Percentiles rank a stretch among this genome's conserved stretches.
Evolutionary conservation across 768 basidiomycete species (phyloP).

Genomic region (Fibroporia radiculosa): DNA sequence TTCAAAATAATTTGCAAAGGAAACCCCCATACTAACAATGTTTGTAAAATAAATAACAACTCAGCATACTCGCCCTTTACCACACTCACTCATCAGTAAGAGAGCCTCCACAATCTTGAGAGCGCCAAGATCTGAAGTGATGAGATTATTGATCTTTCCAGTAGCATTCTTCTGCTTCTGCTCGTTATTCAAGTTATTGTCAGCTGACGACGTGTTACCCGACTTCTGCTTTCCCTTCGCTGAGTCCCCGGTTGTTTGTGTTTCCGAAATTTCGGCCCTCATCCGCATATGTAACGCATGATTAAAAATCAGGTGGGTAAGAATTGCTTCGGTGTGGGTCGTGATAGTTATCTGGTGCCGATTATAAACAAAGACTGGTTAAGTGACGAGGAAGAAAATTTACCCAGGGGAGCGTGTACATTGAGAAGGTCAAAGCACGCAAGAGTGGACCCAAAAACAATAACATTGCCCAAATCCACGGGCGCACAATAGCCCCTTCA

Average conservation of each 20-base stretch:
- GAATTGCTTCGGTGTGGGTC: conserved; percentile 42
- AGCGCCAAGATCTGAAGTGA: conserved; percentile 52
- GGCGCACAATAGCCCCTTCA: conserved; percentile 29
- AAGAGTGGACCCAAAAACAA: conserved; percentile 23
- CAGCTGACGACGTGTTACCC: conserved; percentile 20
- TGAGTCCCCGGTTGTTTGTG: conserved; percentile 6
- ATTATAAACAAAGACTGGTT: neutral
- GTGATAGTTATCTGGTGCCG: conserved; percentile 39
- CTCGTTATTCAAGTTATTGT: conserved; percentile 22
- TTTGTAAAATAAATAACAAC: neutral
- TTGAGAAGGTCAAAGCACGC: neutral
- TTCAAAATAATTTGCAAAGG: neutral
- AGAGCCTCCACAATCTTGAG: conserved; percentile 19
- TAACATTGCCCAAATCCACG: conserved; percentile 40
- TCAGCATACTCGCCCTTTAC: neutral
- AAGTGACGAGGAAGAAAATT: neutral
- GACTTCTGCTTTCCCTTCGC: conserved; percentile 15
- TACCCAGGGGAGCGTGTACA: neutral
- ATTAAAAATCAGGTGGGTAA: conserved; percentile 47
- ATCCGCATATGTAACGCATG: conserved; percentile 57
- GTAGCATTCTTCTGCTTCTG: conserved; percentile 35
- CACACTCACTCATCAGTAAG: conserved; percentile 10
- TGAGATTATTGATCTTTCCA: conserved; percentile 74
- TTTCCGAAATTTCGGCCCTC: conserved; percentile 34
- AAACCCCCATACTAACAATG: neutral